Evolutionary conservation across 768 basidiomycete species (phyloP).

Genomic region (Lactifluus rugatus): DNA sequence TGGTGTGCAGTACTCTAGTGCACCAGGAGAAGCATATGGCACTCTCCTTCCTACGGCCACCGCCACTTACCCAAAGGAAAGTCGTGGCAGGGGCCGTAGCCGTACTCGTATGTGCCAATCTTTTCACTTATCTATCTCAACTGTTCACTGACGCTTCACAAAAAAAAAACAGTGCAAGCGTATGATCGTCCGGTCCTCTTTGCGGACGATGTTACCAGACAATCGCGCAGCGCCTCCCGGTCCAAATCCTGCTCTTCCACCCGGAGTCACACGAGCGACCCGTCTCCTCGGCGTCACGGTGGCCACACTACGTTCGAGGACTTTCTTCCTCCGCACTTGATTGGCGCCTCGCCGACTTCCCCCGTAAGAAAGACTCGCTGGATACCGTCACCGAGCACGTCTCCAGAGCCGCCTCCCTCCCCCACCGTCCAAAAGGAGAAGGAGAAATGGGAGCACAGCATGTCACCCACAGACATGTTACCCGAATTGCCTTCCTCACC

Average conservation of each 20-base stretch:
- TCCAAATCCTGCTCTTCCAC: neutral
- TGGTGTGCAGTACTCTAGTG: neutral
- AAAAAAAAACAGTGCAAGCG: constrained; percentile 3
- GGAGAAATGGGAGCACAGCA: neutral
- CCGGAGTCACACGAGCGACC: neutral
- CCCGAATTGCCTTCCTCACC: neutral
- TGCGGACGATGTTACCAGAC: neutral
- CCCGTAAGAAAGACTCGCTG: neutral
- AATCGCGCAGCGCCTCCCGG: neutral
- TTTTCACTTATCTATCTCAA: neutral
- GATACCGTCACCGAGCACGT: too few relatives aligned
- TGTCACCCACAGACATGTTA: neutral
- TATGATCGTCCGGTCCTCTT: constrained; percentile 13
- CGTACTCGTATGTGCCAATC: neutral
- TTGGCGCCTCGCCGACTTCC: neutral
- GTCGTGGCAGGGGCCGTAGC: constrained; percentile 3
- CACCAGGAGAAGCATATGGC: constrained; percentile 13
- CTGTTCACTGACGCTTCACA: too few relatives aligned
- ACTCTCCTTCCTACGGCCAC: constrained; percentile 7
- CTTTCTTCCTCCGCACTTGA: constrained; percentile 8
- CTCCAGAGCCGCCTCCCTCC: neutral
- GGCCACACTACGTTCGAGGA: constrained; percentile 11
- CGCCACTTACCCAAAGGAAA: neutral
- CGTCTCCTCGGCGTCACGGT: neutral
- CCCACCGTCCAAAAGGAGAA: neutral